Percentiles rank a stretch among this genome's conserved stretches.
Conservation (phyloP, 148 eudicot species). For the Pouteria glomerata region DNA sequence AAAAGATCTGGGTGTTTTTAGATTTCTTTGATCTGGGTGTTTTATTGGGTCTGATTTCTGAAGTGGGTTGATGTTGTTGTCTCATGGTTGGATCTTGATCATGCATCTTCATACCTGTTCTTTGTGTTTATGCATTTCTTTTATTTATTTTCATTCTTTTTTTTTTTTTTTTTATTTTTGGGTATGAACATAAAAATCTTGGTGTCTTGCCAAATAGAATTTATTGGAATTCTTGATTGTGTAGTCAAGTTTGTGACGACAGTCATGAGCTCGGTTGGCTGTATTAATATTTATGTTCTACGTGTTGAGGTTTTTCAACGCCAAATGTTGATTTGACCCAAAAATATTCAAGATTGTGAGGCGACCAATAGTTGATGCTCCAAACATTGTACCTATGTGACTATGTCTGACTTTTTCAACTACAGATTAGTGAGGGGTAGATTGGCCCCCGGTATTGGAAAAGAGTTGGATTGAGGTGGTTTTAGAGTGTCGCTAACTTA, state of each 20-base stretch:
- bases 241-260: no score
- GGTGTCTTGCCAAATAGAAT: no score
- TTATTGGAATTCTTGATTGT: no score
- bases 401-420: not conserved
- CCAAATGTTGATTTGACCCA: not conserved
- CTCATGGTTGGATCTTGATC: not conserved
- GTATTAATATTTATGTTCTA: not conserved
- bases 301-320: not conserved
- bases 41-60: not conserved
- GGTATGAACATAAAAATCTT: no score
- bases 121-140: not conserved
- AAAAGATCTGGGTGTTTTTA: not conserved
- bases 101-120: no score
- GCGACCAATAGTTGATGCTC: not conserved
- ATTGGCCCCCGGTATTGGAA: not conserved
- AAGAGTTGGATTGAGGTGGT: not conserved
- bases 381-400: not conserved
- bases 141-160: no score
- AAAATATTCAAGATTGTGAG: not conserved
- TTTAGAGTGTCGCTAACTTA: not conserved
- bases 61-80: not conserved
- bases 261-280: not conserved
- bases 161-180: no score
- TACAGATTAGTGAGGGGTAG: not conserved
- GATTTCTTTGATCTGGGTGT: not conserved